Base-by-base conservation (phyloP, 2,329 filamentous ascomycete species). In the Aaosphaeria arxii region DNA sequence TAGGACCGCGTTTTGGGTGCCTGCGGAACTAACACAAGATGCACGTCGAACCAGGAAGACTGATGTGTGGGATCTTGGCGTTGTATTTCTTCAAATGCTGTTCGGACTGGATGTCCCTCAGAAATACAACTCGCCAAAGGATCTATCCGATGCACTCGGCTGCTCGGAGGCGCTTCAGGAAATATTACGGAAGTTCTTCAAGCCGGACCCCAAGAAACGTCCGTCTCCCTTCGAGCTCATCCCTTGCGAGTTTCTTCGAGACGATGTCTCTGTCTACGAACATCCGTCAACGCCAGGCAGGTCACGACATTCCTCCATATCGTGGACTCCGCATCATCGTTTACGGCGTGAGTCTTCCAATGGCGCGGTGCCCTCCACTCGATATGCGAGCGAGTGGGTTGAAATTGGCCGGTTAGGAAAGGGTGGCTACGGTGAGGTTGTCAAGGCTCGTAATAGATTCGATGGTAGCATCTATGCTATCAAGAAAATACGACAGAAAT, bases 391-490 rank as follows among this genome's bases (percentile, higher is more conserved):
- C 61, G 94, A 97, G 59, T 99, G 95, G 71, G 85, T 91, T 13
- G 91, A 97, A 71, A 86, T 94, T 63, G 90, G 89, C 11, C 83
- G 88, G 4, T 77, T 99, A 9, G 94, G 94, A 3, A 95, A 92
- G 67, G 94, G 94, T 40, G 94, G 92, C 0, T 99, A 96, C 71
- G 94, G 94, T 5, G 90, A 96, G 71, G 94, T 99, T 24, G 90
- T 97, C 47, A 95, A 96, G 68, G 92, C 92, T 3, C 83, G 92
- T 31, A 95, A 96, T 70, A 96, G 94, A 72, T 82, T 96, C 4
- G 94, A 97, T 66, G 89, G 89, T 1, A 88, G 91, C 49, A 86
- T 95, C 40, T 99, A 97, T 71, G 94, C 94, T 13, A 89, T 99
- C 66, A 99, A 99, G 70, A 96, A 97, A 67, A 94, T 99, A 52